Conservation (phyloP, 2,329 filamentous ascomycete genomes). For the Exophiala bonariae region DNA sequence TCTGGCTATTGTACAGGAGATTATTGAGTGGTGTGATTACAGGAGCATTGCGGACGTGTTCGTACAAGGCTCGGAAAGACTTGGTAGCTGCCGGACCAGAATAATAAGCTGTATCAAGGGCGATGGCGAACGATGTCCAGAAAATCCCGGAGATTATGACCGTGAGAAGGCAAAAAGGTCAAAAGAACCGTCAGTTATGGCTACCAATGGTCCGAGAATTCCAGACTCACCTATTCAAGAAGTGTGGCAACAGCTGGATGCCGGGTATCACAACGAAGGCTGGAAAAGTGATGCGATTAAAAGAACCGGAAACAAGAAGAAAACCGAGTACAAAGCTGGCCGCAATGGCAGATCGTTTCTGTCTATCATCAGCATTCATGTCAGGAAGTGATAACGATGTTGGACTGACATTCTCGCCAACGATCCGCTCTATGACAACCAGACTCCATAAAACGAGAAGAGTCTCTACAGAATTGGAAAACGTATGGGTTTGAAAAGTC, state of each 20-base stretch:
- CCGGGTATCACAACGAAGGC: conserved; percentile 86
- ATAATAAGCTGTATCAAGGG: conserved; percentile 85
- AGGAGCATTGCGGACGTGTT: conserved; percentile 59
- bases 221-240: conserved; percentile 68
- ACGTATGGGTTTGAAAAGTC: conserved; percentile 98
- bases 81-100: conserved; percentile 36
- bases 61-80: conserved; percentile 43
- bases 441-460: conserved; percentile 89
- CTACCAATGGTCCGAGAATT: neutral
- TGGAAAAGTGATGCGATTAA: conserved; percentile 97
- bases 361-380: conserved; percentile 10
- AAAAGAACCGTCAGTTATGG: conserved; percentile 29
- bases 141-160: conserved; percentile 65
- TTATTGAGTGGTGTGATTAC: conserved; percentile 78
- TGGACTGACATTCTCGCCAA: conserved; percentile 70
- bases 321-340: conserved; percentile 78
- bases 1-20: conserved; percentile 70
- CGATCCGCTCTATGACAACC: conserved; percentile 84
- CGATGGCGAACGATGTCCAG: conserved; percentile 72
- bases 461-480: conserved; percentile 96
- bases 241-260: conserved; percentile 80
- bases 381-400: neutral
- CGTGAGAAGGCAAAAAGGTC: conserved; percentile 60
- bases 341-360: conserved; percentile 74
- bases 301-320: conserved; percentile 80